Evolutionary conservation across 2,329 filamentous ascomycete genomes (phyloP).

Genomic region (Juglanconis sp.): DNA sequence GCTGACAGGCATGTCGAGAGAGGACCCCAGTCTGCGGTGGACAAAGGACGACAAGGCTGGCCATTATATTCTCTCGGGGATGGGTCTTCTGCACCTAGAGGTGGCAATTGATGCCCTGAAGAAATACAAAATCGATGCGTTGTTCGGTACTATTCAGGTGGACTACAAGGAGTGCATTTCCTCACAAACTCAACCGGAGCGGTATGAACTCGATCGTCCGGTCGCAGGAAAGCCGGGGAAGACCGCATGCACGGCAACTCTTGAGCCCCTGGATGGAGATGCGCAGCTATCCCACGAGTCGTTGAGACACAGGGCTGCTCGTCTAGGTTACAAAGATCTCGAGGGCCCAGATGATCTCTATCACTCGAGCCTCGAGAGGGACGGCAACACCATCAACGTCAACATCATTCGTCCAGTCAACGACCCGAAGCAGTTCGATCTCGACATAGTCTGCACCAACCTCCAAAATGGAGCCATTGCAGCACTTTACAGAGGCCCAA

Average conservation of each 20-base stretch:
- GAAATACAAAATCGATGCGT: constrained; percentile 79
- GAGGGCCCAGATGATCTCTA: constrained; percentile 30
- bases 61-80: constrained; percentile 88
- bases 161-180: constrained; percentile 86
- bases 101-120: constrained; percentile 86
- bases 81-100: constrained; percentile 94
- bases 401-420: constrained; percentile 48
- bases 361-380: constrained; percentile 48
- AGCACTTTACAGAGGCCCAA: constrained; percentile 80
- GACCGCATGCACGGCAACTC: constrained; percentile 67
- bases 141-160: constrained; percentile 90
- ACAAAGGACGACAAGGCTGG: constrained; percentile 84
- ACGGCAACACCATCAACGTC: constrained; percentile 68
- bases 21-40: constrained; percentile 89
- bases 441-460: constrained; percentile 50
- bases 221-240: constrained; percentile 77
- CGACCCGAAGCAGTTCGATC: constrained; percentile 48
- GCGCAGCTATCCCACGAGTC: constrained; percentile 18
- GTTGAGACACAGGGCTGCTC: constrained; percentile 11
- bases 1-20: constrained; percentile 74
- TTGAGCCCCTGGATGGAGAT: constrained; percentile 56
- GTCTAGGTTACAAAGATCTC: constrained; percentile 11
- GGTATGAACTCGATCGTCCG: constrained; percentile 69
- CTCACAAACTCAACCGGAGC: constrained; percentile 51
- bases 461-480: constrained; percentile 79